Evolutionary conservation across 2,329 filamentous ascomycete genomes (phyloP).

Genomic region (Aspergillus aculeatinus): DNA sequence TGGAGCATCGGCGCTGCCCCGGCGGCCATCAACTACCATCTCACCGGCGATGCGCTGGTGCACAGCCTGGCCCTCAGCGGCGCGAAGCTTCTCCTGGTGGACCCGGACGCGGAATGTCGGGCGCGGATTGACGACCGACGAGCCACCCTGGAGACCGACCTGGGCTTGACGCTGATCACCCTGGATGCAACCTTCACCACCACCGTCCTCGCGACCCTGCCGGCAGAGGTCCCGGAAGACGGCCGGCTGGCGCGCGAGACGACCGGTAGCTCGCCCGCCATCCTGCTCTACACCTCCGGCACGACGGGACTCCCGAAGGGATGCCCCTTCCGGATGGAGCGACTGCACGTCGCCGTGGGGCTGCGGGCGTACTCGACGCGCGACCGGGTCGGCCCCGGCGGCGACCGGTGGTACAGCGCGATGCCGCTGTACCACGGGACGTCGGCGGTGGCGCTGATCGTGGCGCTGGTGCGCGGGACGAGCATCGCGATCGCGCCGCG

Average conservation of each 20-base stretch:
- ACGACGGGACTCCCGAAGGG: constrained; percentile 76
- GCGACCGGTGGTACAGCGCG: constrained; percentile 70
- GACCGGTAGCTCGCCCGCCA: constrained; percentile 55
- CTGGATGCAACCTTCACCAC: constrained; percentile 52
- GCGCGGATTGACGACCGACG: constrained; percentile 56
- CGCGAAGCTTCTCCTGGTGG: constrained; percentile 59
- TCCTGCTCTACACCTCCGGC: constrained; percentile 72
- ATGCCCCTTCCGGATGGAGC: constrained; percentile 58
- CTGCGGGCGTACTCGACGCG: constrained; percentile 34
- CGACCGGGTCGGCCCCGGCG: constrained; percentile 29
- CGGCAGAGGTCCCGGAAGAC: constrained; percentile 51
- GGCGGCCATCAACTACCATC: constrained; percentile 70
- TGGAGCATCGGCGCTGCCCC: constrained; percentile 67
- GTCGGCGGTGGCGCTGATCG: constrained; percentile 60
- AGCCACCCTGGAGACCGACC: constrained; percentile 50
- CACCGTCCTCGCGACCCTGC: constrained; percentile 49
- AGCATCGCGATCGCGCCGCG: constrained; percentile 41
- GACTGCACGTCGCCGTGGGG: constrained; percentile 42
- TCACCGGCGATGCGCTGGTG: constrained; percentile 62
- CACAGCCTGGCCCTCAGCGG: constrained; percentile 64
- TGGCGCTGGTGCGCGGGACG: constrained; percentile 54
- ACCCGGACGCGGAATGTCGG: constrained; percentile 55
- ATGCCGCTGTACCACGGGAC: constrained; percentile 80
- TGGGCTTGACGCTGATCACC: constrained; percentile 59
- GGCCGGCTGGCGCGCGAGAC: constrained; percentile 52